A percentile compares a stretch with the other conserved stretches of the same genome.
phyloP scores from a whole-genome alignment of 1,139 yeast species.

The Pneumocystis murina region DNA sequence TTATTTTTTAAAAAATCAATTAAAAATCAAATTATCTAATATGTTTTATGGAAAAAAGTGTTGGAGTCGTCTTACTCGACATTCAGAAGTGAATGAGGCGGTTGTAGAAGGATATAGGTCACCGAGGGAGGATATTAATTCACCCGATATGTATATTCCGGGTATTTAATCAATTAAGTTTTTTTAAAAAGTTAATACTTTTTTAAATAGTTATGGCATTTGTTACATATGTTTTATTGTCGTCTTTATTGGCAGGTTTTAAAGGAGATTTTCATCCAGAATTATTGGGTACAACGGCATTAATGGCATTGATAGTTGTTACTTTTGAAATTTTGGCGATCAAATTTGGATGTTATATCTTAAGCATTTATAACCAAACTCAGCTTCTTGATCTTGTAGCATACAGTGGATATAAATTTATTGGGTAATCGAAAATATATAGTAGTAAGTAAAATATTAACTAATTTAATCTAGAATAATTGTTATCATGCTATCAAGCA shows the following conservation, averaged over 20 bases:
- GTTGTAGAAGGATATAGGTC: conserved; percentile 44
- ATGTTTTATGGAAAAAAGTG: neutral
- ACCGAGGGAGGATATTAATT: conserved; percentile 72
- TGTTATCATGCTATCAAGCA: conserved; percentile 25
- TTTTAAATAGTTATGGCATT: conserved; percentile 50
- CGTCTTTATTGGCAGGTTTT: conserved; percentile 77
- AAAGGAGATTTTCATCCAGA: conserved; percentile 89
- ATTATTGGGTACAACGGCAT: conserved; percentile 75
- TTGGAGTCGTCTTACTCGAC: conserved; percentile 26
- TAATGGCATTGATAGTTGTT: conserved; percentile 75
- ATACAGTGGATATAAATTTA: conserved; percentile 89
- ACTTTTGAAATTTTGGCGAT: conserved; percentile 51
- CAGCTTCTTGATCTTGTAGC: conserved; percentile 69
- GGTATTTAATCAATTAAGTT: conserved; percentile 14
- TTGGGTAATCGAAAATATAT: conserved; percentile 30
- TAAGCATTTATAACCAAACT: conserved; percentile 29
- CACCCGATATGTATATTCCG: conserved; percentile 95
- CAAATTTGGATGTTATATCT: conserved; percentile 47
- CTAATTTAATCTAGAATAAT: conserved; percentile 9
- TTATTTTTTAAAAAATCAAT: conserved; percentile 6
- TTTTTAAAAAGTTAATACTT: neutral
- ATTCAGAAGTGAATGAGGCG: conserved; percentile 24
- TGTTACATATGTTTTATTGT: conserved; percentile 69
- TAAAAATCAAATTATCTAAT: conserved; percentile 24
- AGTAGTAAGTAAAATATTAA: neutral